Evolutionary conservation across 2,329 filamentous ascomycete species (phyloP).

Genomic region (Chaetoscypha palmicola): DNA sequence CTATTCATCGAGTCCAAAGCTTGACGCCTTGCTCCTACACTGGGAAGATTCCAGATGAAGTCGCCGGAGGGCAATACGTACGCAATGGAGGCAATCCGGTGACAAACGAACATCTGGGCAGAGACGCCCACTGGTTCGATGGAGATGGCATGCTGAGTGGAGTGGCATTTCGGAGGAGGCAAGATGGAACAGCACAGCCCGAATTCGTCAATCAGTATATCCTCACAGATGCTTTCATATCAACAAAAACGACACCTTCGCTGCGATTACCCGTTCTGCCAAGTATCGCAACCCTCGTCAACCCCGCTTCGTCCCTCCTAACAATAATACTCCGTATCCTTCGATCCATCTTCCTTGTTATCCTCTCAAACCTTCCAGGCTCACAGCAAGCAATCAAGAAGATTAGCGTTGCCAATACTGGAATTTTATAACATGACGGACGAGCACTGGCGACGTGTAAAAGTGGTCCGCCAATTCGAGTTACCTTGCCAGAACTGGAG

Average conservation of each 20-base stretch:
- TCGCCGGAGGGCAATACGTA: slow-evolving; percentile 63
- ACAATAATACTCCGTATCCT: slow-evolving; percentile 44
- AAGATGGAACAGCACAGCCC: slow-evolving; percentile 41
- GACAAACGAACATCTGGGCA: slow-evolving; percentile 50
- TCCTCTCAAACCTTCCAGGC: slow-evolving; percentile 51
- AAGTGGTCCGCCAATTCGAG: slow-evolving; percentile 61
- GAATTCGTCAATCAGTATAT: slow-evolving; percentile 65
- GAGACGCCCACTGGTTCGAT: slow-evolving; percentile 68
- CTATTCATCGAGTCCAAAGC: slow-evolving; percentile 47
- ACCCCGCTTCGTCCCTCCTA: slow-evolving; percentile 46
- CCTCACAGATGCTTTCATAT: slow-evolving; percentile 58
- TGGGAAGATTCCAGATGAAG: slow-evolving; percentile 55
- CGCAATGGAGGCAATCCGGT: slow-evolving; percentile 66
- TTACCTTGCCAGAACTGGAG: slow-evolving; percentile 55
- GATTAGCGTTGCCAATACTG: slow-evolving; percentile 66
- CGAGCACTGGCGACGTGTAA: slow-evolving; percentile 63
- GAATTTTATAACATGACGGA: slow-evolving; percentile 60
- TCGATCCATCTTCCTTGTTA: slow-evolving; percentile 49
- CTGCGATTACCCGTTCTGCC: slow-evolving; percentile 54
- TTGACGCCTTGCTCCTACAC: slow-evolving; percentile 51
- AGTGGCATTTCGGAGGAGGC: slow-evolving; percentile 48
- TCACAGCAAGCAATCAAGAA: slow-evolving; percentile 52
- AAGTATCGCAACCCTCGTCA: slow-evolving; percentile 60
- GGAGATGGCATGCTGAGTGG: slow-evolving; percentile 69
- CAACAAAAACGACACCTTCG: slow-evolving; percentile 39